Evolutionary conservation across 192 early-diverging fungal genomes (phyloP).

Genomic region (Gigaspora rosea): DNA sequence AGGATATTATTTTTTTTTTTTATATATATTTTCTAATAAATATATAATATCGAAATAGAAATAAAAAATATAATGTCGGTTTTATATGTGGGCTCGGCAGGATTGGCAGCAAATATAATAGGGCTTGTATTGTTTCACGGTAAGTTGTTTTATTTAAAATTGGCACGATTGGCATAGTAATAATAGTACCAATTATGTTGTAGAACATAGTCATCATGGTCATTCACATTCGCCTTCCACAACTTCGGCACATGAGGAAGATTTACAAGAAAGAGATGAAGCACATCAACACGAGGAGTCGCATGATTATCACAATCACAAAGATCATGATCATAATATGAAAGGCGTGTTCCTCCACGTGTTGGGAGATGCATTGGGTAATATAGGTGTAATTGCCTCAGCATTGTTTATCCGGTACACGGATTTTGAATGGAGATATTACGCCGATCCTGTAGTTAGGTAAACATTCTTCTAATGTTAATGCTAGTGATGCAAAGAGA

Average conservation of each 20-base stretch:
- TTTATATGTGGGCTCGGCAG: slow-evolving; percentile 75
- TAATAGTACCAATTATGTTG: too few species aligned
- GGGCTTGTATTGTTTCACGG: slow-evolving; percentile 84
- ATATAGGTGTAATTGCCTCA: slow-evolving; percentile 82
- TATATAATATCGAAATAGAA: slow-evolving; percentile 67
- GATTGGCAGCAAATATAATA: slow-evolving; percentile 75
- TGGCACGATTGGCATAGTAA: too few species aligned
- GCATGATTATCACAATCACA: slow-evolving; percentile 31
- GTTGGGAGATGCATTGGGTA: slow-evolving; percentile 86
- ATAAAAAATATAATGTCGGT: slow-evolving; percentile 75
- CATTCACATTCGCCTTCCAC: too few species aligned
- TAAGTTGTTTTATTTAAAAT: slow-evolving; percentile 19
- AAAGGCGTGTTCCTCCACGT: slow-evolving; percentile 84
- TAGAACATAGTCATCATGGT: too few species aligned
- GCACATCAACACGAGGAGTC: too few species aligned
- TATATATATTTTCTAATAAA: slow-evolving; percentile 64
- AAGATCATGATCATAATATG: slow-evolving; percentile 59
- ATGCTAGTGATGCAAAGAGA: not conserved
- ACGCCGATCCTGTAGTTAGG: slow-evolving; percentile 85
- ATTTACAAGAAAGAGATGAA: too few species aligned
- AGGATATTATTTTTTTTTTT: slow-evolving; percentile 58
- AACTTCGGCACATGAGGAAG: too few species aligned
- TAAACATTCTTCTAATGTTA: slow-evolving; percentile 26
- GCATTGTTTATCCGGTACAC: slow-evolving; percentile 77
- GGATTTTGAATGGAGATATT: slow-evolving; percentile 69